Base-by-base conservation (phyloP, 176 grass and related monocot genomes). In the Tillandsia fasciculata region DNA sequence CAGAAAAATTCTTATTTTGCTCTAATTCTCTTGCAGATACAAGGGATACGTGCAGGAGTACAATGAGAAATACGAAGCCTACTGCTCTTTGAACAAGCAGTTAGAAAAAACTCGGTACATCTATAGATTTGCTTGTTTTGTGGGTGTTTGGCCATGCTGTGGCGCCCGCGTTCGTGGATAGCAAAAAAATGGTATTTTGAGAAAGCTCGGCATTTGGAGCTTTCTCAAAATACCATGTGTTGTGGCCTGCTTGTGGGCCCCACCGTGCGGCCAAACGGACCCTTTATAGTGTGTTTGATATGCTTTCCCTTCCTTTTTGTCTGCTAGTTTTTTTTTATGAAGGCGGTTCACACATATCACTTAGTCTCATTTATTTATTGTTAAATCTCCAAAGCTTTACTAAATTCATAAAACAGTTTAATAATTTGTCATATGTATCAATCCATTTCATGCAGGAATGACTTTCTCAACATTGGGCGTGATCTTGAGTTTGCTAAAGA, bases 11-110 rank as follows among this genome's bases (percentile, higher is more conserved):
- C 10, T 26, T 29, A 4, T 68, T 49, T 74, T 49, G 74, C 70
- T 74, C 48, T 51, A 83, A 54, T 77, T 79, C 51, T 71, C 51
- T 84, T 85, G 68, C 74, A 96, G 92, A 81, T 92, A 87, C 49
- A 77, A 89, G 81, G 81, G 85, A 77, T 96, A 92, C 75, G 64
- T 89, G 63, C 86, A 85, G 80, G 92, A 96, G 79, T 96, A 85
- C 80, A 72, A 80, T 76, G 92, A 92, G 70, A 96, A 96, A 64
- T 85, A 89, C 27, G 67, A 67, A 17, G 89, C 77, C n/a, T 96
- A 96, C 68, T 61, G 71, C 52, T 82, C 81, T 77, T 81, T 96
- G 76, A 89, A 77, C 74, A 78, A 69, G 78, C 84, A 96, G 51
- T 58, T 96, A 20, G 81, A 87, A 58, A 91, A 96, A 89, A 91